Evolutionary conservation across 257 asterid genomes (phyloP), one percentile per base, ranked within the genome.

Genomic region (Vinca minor): DNA sequence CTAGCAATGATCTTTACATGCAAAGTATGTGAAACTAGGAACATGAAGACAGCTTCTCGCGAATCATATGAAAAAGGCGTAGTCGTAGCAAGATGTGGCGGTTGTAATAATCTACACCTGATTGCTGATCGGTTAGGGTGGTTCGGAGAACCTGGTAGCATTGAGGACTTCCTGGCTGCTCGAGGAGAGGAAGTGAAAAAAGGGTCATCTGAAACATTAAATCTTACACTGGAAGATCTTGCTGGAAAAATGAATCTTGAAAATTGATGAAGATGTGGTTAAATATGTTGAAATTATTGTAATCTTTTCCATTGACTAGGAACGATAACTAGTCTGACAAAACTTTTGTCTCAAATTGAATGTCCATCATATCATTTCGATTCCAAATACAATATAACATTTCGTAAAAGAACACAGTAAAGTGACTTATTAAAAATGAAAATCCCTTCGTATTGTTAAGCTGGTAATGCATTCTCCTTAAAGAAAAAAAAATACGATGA

Each of bases 71-170:
- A 86, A 38, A 85, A 91, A 65, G 95, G 96, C 2, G 83, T 91
- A 12, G 98, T 91, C 42, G 85, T 88, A 64, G 93, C 91, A 45
- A 78, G 87, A 63, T 91, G 98, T 35, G 83, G 87, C 11, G 95
- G 98, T 41, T 88, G 98, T 64, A 71, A 82, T 26, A 88, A 85
- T 68, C 61, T 87, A 65, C 98, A 88, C 73, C 83, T 91, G 59
- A 91, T 91, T 65, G 88, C 95, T 68, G 98, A 91, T 73, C 83
- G 96, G 29, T 64, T 91, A 71, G 98, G 98, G 25, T 88, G 95
- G 98, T 88, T 91, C 50, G 95, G 96, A 28, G 91, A 88, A 59
- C 88, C 90, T 0, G 82, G 95, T 49, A 88, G 90, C 3, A 79
- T 88, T 0, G 98, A 88, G 72, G 95, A 91, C 61, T 82, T 91